phyloP scores from a whole-genome alignment of 2,329 filamentous ascomycete genomes.

The Coleophoma cylindrospora region DNA sequence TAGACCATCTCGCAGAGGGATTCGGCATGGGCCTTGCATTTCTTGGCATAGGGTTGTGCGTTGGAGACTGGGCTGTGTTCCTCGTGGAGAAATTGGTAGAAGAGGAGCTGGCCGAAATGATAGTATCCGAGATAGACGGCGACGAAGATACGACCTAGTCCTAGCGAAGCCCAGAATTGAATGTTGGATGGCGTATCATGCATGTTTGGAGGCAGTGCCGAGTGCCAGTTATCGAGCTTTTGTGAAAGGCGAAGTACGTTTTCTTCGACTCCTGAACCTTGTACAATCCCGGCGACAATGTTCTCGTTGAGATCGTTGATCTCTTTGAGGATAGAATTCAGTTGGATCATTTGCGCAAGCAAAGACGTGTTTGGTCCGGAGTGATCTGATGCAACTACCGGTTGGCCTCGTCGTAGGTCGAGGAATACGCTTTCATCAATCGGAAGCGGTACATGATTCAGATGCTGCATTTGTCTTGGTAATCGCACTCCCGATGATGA shows the following conservation, averaged over 20 bases:
- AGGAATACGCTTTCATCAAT: constrained; percentile 32
- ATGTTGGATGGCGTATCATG: constrained; percentile 33
- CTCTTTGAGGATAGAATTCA: constrained; percentile 30
- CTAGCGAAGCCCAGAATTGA: constrained; percentile 24
- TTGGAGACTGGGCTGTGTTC: constrained; percentile 9
- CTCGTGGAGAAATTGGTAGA: constrained; percentile 36
- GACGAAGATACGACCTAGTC: constrained; percentile 35
- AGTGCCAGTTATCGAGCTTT: constrained; percentile 29
- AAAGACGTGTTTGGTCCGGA: constrained; percentile 17
- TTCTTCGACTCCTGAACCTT: constrained; percentile 9
- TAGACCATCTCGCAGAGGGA: constrained; percentile 34
- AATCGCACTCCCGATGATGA: constrained; percentile 30
- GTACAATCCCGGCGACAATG: constrained; percentile 20
- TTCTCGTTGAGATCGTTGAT: constrained; percentile 32
- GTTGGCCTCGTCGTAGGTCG: constrained; percentile 12
- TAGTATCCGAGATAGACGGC: constrained; percentile 39
- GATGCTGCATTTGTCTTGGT: constrained; percentile 25
- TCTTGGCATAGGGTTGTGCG: constrained; percentile 25
- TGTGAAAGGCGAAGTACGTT: constrained; percentile 24
- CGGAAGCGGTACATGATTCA: constrained; percentile 26
- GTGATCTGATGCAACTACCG: constrained; percentile 14
- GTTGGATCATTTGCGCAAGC: constrained; percentile 29
- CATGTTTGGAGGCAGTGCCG: constrained; percentile 26
- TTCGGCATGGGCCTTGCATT: constrained; percentile 32
- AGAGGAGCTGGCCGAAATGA: constrained; percentile 37